Conservation (phyloP, 768 basidiomycete genomes). For the Leccinum uliginosum region DNA sequence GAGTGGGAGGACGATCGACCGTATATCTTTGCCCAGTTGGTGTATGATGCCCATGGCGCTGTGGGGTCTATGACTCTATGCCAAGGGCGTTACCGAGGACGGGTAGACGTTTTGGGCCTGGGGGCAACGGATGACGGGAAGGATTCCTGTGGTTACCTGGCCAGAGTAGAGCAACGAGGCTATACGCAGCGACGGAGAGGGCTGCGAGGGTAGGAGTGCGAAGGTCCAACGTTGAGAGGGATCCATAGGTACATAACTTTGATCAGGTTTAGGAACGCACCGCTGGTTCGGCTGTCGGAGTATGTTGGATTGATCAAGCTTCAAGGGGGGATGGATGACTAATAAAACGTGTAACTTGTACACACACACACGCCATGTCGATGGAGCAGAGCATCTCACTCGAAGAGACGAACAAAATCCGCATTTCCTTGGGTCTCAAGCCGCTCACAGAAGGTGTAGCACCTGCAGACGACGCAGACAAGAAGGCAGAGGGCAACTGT, state of each 20-base stretch:
- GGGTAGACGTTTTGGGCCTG: conserved; percentile 47
- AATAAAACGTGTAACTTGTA: not conserved
- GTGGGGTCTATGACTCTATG: conserved; percentile 24
- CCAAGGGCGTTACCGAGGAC: conserved; percentile 29
- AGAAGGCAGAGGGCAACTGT: conserved; percentile 86
- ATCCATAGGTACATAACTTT: not conserved
- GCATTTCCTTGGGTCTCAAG: conserved; percentile 89
- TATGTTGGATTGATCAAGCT: too few species aligned
- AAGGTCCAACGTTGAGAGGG: conserved; percentile 6
- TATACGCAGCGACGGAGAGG: conserved; percentile 2
- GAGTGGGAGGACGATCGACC: conserved; percentile 19
- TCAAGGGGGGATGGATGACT: conserved; percentile 6
- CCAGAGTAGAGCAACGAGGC: conserved; percentile 4
- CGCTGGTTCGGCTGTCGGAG: conserved; percentile 4
- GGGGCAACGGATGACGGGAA: conserved; percentile 33
- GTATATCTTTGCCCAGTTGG: conserved; percentile 28
- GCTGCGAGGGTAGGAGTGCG: conserved; percentile 11
- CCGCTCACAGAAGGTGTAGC: conserved; percentile 81
- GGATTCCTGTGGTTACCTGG: conserved; percentile 1
- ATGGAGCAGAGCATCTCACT: conserved; percentile 89
- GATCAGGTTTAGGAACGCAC: not conserved
- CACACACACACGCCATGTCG: conserved; percentile 40
- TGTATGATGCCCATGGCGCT: conserved; percentile 32
- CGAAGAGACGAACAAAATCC: conserved; percentile 95
- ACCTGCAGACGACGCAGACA: conserved; percentile 70